Conservation (phyloP, 805 yeast species). For the Starmerella cellae region DNA sequence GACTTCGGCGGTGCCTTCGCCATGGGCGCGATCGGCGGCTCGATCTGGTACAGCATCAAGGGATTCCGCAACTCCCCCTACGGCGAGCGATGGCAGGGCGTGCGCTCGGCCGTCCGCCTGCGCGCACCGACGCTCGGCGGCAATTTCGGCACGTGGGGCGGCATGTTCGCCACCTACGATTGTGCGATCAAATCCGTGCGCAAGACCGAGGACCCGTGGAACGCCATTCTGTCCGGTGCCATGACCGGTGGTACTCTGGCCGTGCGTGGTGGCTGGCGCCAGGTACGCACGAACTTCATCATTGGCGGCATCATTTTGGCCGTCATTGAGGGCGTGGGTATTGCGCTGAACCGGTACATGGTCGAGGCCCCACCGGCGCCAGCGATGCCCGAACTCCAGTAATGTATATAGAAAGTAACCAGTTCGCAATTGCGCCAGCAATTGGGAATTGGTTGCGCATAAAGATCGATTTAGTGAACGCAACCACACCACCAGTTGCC, state of each 20-base stretch:
- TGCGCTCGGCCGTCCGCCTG: slow-evolving; percentile 79
- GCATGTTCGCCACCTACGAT: slow-evolving; percentile 87
- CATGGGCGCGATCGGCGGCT: slow-evolving; percentile 98
- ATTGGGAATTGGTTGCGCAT: no score
- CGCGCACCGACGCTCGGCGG: slow-evolving; percentile 99
- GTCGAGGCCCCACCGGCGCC: slow-evolving; percentile 49
- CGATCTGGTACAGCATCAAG: slow-evolving; percentile 97
- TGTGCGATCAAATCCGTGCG: slow-evolving; percentile 91
- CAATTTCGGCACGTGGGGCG: slow-evolving; percentile 99
- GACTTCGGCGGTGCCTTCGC: slow-evolving; percentile 99
- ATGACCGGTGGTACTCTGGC: slow-evolving; percentile 97
- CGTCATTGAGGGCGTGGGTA: slow-evolving; percentile 95
- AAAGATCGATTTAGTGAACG: no score
- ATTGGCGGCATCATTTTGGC: slow-evolving; percentile 96
- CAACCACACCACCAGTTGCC: no score
- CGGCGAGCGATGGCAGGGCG: slow-evolving; percentile 88
- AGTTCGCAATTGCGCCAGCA: no score
- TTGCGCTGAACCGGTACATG: slow-evolving; percentile 82
- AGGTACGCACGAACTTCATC: slow-evolving; percentile 89
- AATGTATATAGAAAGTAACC: slow-evolving; percentile 6
- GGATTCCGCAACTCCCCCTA: slow-evolving; percentile 95
- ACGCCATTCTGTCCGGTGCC: slow-evolving; percentile 94
- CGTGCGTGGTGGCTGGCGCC: slow-evolving; percentile 97
- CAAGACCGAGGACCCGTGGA: slow-evolving; percentile 97
- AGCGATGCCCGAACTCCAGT: slow-evolving; percentile 23